Percentiles rank a stretch among this genome's conserved stretches.
Evolutionary conservation across 2,329 filamentous ascomycete genomes (phyloP).

Genomic region (Pseudocercospora eumusae): DNA sequence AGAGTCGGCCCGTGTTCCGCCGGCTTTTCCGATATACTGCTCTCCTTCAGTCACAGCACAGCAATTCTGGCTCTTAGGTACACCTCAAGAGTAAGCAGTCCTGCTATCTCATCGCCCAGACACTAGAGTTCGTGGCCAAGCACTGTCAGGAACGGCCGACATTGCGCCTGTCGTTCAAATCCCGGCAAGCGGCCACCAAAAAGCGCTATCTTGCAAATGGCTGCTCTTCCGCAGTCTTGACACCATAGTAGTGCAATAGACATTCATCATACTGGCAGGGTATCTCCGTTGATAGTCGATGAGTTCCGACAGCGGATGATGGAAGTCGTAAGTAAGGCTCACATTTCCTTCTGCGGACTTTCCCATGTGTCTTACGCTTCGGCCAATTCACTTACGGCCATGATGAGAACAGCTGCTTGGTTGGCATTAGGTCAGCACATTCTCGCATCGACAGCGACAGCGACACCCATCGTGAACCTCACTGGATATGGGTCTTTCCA

Average conservation of each 20-base stretch:
- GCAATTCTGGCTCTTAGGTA: neutral
- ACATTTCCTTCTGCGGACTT: neutral
- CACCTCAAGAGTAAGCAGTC: neutral
- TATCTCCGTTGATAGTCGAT: neutral
- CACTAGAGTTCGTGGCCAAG: neutral
- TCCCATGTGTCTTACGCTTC: neutral
- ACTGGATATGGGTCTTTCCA: conserved; percentile 23
- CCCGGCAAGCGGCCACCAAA: neutral
- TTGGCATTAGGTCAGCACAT: conserved; percentile 36
- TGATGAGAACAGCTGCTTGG: conserved; percentile 17
- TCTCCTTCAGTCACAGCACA: neutral
- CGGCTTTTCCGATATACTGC: neutral
- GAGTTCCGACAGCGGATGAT: neutral
- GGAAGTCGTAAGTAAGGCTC: conserved; percentile 1
- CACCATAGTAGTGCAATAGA: neutral
- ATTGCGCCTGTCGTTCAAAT: neutral
- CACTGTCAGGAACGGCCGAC: neutral
- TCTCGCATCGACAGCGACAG: conserved; percentile 13
- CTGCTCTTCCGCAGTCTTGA: neutral
- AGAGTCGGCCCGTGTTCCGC: neutral
- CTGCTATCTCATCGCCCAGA: neutral
- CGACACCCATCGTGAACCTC: conserved; percentile 18
- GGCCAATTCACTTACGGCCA: neutral
- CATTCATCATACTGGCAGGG: neutral
- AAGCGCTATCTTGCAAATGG: neutral